Evolutionary conservation across 192 early-diverging fungal genomes (phyloP), one percentile per base, ranked within the genome.

Genomic region (Mortierella hygrophila): DNA sequence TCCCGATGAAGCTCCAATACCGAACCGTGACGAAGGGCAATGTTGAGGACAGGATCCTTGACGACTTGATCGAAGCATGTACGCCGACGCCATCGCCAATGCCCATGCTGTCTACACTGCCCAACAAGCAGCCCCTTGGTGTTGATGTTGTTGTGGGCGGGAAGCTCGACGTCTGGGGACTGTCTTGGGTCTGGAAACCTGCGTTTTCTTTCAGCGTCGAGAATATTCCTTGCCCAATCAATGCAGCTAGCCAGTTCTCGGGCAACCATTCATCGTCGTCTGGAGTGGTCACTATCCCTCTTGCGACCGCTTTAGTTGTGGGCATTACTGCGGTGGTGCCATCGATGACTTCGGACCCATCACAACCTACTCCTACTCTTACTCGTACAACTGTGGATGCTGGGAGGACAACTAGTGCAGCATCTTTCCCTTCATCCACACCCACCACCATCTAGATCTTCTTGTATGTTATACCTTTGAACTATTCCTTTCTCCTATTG

Each of bases 101-200:
- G 26, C 4, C 29, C 11, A 32, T 44, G 44, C 32, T 6, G 26
- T 6, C 23, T 6, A 20, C 4, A 77, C 32, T 21, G 29, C n/a
- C n/a, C 3, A 2, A 16, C 20, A 26, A 42, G 23, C 26, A 35
- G 42, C 21, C 65, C 15, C 84, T 75, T 29, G 60, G 68, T 18
- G 52, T 86, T 35, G 60, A 78, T 57, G 26, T 86, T 4, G 60
- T 40, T 7, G 40, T 86, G n/a, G 38, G 10, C 4, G 84, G 84
- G 18, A 70, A 35, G 7, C 26, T 86, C 10, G 49, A 78, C 55
- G 57, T 86, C 20, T 86, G 84, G 84, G 84, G 84, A 6, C 49
- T 86, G 6, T 72, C 78, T 9, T 78, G 79, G 84, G 57, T 86
- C 52, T 86, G 84, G 84, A 86, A 78, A 54, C 84, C 84, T 5